Base-by-base conservation (phyloP, 2,329 filamentous ascomycete species). In the Sarocladiaceae sp. region DNA sequence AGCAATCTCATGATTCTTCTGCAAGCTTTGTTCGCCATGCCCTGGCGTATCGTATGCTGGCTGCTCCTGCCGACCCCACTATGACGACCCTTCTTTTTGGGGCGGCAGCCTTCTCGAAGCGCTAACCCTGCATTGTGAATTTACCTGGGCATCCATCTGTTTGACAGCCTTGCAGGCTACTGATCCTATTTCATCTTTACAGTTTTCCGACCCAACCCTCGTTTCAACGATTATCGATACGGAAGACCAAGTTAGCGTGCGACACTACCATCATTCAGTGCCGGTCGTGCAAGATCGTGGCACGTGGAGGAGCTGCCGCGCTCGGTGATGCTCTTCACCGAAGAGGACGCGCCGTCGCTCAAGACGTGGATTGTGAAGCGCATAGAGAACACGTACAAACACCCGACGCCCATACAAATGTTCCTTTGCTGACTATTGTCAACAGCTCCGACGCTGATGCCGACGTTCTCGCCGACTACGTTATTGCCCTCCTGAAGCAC, bases 391-490 rank as follows among this genome's bases (percentile, higher is more conserved):
- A 85, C 83, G 83, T 86, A 65, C n/a, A 44, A 81, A 4, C 35
- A 67, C 47, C 33, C 33, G 33, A 37, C 31, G 15, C 34, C 33
- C 43, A 32, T 44, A 35, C 33, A 45, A 49, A 19, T 47, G 33
- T 37, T 16, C 45, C 35, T n/a, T 24, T 44, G 45, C 24, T 40
- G 20, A 20, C 9, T 26, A 11, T 9, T 24, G 15, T n/a, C 39
- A 21, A 50, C n/a, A 88, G 85, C 44, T 87, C 84, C 21, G 85
- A 90, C 56, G 85, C 85, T 42, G 87, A 93, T 59, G 78, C 82
- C 24, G 86, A 89, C 56, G 85, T 91, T 4, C 79, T 93, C 3
- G 86, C 85, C 37, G 87, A 93, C 55, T 93, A 90, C 59, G 83
- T 91, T n/a, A 72, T 90, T 49, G 86, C 85, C 6, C 74, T 93